Evolutionary conservation across 768 basidiomycete genomes (phyloP).

Genomic region (Lactarius psammicola): DNA sequence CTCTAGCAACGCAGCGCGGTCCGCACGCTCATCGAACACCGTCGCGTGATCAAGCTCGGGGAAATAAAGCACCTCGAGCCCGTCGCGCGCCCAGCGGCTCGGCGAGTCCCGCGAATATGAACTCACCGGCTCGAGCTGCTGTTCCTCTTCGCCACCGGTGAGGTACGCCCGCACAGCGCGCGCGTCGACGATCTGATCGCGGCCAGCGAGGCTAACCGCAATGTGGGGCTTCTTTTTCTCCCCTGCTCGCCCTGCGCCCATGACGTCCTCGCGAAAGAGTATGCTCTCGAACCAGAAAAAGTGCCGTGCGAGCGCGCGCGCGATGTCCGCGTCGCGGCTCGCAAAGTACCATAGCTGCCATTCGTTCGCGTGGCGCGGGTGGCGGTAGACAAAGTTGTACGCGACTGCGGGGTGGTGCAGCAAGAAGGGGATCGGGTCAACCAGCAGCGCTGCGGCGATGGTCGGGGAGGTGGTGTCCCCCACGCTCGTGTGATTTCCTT

Average conservation of each 20-base stretch:
- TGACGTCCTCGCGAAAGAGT: constrained; percentile 58
- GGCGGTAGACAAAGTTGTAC: constrained; percentile 64
- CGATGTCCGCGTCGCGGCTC: constrained; percentile 60
- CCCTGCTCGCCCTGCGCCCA: constrained; percentile 18
- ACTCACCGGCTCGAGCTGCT: background rate
- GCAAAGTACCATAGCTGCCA: constrained; percentile 72
- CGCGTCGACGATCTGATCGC: constrained; percentile 46
- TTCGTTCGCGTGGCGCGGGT: constrained; percentile 50
- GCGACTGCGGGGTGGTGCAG: constrained; percentile 62
- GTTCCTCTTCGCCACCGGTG: constrained; percentile 36
- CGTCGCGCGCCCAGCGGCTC: constrained; percentile 34
- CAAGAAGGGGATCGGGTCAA: constrained; percentile 66
- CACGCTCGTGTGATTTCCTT: background rate
- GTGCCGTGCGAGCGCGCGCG: constrained; percentile 54
- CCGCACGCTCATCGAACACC: constrained; percentile 38
- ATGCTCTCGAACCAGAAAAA: constrained; percentile 68
- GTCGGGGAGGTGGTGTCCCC: too few species aligned
- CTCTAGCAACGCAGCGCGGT: constrained; percentile 35
- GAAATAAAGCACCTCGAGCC: constrained; percentile 43
- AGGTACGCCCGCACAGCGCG: constrained; percentile 41
- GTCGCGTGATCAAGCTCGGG: constrained; percentile 43
- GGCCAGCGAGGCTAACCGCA: constrained; percentile 40
- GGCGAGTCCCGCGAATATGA: too few species aligned
- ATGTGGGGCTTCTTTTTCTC: constrained; percentile 24
- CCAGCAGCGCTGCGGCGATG: constrained; percentile 48